These are phyloP conservation scores for Fraxinus americana DNA, from an alignment of 257 asterid species.

Conservation along the genomic window DNA sequence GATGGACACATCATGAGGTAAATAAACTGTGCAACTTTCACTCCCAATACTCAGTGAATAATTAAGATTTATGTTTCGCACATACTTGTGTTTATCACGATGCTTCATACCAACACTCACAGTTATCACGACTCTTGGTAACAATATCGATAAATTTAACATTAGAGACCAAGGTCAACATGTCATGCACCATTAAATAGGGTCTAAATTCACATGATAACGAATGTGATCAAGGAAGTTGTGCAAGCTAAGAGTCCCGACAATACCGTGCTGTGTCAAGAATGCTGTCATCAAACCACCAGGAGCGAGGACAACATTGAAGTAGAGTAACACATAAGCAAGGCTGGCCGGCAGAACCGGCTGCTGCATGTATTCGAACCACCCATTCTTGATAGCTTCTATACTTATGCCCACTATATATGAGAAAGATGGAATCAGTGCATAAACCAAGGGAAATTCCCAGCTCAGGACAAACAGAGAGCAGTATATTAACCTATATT, in stretches of 20 bases:
- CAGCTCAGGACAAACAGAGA: conserved; percentile 12
- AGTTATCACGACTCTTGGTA: not conserved
- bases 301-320: conserved; percentile 91
- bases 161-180: conserved; percentile 4
- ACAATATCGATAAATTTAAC: conserved; percentile 1
- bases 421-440: conserved; percentile 31
- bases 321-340: conserved; percentile 83
- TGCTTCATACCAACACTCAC: conserved; percentile 15
- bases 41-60: not conserved
- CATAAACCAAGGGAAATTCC: conserved; percentile 23
- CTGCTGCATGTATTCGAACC: conserved; percentile 87
- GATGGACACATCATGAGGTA: not conserved
- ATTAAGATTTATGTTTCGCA: not conserved
- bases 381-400: conserved; percentile 81
- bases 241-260: conserved; percentile 23
- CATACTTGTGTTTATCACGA: not conserved
- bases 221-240: conserved; percentile 16
- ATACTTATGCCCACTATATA: conserved; percentile 50
- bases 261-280: conserved; percentile 85
- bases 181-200: not conserved
- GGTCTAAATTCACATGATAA: conserved; percentile 11
- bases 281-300: conserved; percentile 96
- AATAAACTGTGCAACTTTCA: not conserved
- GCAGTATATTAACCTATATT: conserved; percentile 58
- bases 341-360: conserved; percentile 99